A percentile compares a stretch with the other conserved stretches of the same genome.
These are phyloP conservation scores for Leccinum incarnatum DNA, from an alignment of 768 basidiomycete genomes.

Conservation along the genomic window DNA sequence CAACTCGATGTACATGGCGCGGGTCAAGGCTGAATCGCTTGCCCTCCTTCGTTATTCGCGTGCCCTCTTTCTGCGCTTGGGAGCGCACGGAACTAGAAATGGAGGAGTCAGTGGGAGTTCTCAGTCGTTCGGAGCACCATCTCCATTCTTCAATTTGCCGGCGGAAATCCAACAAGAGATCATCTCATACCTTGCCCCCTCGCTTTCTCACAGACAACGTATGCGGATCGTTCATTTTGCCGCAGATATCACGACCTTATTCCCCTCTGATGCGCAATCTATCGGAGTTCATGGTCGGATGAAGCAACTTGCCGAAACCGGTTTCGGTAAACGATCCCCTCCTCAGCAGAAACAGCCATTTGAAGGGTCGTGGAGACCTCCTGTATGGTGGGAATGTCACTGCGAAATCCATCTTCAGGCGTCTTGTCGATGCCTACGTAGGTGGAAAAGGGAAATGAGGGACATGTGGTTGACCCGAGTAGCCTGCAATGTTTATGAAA, in stretches of 20 bases:
- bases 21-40: slow-evolving; percentile 46
- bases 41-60: slow-evolving; percentile 50
- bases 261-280: slow-evolving; percentile 28
- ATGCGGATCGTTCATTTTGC: slow-evolving; percentile 54
- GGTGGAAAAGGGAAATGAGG: slow-evolving; percentile 42
- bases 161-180: slow-evolving; percentile 56
- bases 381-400: slow-evolving; percentile 32
- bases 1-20: slow-evolving; percentile 41
- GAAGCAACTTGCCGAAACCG: slow-evolving; percentile 5
- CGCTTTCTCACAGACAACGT: slow-evolving; percentile 53
- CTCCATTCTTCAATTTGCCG: slow-evolving; percentile 46
- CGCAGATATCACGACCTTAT: slow-evolving; percentile 44
- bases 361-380: slow-evolving; percentile 37
- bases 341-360: slow-evolving; percentile 11
- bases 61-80: slow-evolving; percentile 43
- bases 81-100: slow-evolving; percentile 3
- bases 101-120: slow-evolving; percentile 5
- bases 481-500: slow-evolving; percentile 46
- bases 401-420: slow-evolving; percentile 26
- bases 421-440: slow-evolving; percentile 27
- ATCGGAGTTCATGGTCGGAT: slow-evolving; percentile 4
- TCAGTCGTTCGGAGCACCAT: slow-evolving; percentile 3
- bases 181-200: slow-evolving; percentile 56
- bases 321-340: slow-evolving; percentile 7
- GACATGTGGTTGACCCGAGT: slow-evolving; percentile 47